Percentiles rank a stretch among this genome's conserved stretches.
phyloP scores from a whole-genome alignment of 163 green algal genomes.

The Coccomyxa subellipsoidea region DNA sequence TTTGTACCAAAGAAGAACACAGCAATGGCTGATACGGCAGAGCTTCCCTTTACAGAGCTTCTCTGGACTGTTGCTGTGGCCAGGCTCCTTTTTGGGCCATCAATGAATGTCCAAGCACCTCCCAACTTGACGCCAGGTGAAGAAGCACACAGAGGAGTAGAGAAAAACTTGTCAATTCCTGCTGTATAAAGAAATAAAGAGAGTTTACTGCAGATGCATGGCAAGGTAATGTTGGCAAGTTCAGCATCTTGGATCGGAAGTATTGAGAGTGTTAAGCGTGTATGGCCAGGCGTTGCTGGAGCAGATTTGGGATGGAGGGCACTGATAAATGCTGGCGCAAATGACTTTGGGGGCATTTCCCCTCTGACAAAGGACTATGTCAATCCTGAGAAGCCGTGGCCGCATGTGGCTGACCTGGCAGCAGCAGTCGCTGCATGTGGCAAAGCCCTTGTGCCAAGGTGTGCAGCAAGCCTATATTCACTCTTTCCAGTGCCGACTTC shows the following conservation, averaged over 20 bases:
- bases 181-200: no score
- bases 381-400: conserved; percentile 79
- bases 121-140: conserved; percentile 71
- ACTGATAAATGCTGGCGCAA: conserved; percentile 78
- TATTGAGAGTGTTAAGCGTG: no score
- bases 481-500: no score
- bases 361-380: conserved; percentile 83
- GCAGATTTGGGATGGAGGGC: conserved; percentile 45
- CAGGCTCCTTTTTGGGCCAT: conserved; percentile 65
- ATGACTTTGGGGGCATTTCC: conserved; percentile 81
- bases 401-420: conserved; percentile 68
- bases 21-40: conserved; percentile 50
- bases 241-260: no score
- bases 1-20: conserved; percentile 76
- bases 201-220: no score
- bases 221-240: no score
- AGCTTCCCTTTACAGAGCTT: conserved; percentile 66
- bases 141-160: no score
- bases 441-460: conserved; percentile 64
- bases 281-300: neutral
- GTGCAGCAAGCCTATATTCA: neutral
- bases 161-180: no score
- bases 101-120: conserved; percentile 72
- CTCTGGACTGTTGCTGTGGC: conserved; percentile 70
- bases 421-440: conserved; percentile 48